Evolutionary conservation across 352 stramenopile genomes (phyloP), one percentile per base, ranked within the genome.

Genomic region (Phytophthora pistaciae): DNA sequence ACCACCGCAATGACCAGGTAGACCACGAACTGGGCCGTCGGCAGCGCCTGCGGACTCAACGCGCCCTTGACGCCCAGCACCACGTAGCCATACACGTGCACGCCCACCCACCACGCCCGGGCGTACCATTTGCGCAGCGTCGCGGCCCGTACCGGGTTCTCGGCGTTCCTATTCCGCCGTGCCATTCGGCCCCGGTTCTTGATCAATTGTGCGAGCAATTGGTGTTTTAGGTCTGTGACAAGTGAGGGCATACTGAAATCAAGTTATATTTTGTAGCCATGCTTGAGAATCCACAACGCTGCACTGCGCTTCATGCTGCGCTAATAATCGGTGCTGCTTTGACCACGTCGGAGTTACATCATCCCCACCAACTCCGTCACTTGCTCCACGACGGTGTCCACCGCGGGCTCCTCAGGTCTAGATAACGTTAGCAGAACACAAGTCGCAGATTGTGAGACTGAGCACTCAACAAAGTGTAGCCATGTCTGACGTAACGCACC

Each of bases 1-100:
- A 60, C 60, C 2, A 80, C 60, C 33, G 68, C 84, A 46, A 90
- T 68, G 20, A 74, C 64, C 42, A 85, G 36, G 18, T 77, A 67
- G 18, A 80, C 57, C 48, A 79, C 72, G 21, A 91, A 83, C 18
- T 87, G 75, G 54, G 64, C 53, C n/a, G 64, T 81, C n/a, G 77
- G 60, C 40, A 85, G 71, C 52, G 52, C 53, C 29, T 78, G 36
- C 20, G 65, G 74, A 60, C 74, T 78, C 52, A 74, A 56, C 20
- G 68, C 67, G 16, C 68, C 73, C 16, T 90, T 72, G 44, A 77
- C 63, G 14, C 59, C 75, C 55, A 89, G 74, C 25, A 82, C 65
- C 38, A 91, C 75, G 66, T 93, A 95, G 57, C 78, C 82, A 46
- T 87, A 90, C 7, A 86, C 64, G 38, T 95, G 88, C 11, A 93